These are phyloP conservation scores for Wickerhamiella kazuoi DNA, from an alignment of 805 yeast genomes.

Conservation along the genomic window DNA sequence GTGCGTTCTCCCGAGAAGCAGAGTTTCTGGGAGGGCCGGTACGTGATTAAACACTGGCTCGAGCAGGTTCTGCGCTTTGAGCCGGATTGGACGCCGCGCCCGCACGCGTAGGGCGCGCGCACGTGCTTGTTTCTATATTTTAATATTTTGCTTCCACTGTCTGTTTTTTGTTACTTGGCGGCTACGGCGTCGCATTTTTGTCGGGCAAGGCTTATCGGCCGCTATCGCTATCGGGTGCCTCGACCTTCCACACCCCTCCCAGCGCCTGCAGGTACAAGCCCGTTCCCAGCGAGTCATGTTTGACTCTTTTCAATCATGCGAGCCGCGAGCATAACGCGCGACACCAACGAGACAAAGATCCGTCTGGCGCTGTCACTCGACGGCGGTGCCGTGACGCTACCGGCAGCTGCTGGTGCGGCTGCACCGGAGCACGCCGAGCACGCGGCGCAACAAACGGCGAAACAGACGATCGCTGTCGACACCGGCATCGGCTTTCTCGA, in stretches of 20 bases:
- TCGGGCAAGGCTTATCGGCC: no score
- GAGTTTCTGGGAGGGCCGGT: constrained; percentile 50
- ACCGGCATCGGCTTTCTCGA: constrained; percentile 93
- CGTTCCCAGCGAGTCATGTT: no score
- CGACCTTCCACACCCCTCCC: no score
- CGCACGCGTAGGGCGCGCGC: neutral
- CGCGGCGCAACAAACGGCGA: constrained; percentile 50
- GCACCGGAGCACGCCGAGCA: no score
- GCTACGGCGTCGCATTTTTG: no score
- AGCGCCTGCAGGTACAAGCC: no score
- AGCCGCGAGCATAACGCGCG: constrained; percentile 37
- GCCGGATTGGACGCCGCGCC: neutral
- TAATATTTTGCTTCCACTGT: no score
- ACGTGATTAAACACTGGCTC: constrained; percentile 49
- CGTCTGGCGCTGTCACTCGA: constrained; percentile 69
- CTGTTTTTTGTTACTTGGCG: no score
- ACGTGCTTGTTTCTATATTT: no score
- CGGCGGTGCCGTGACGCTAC: constrained; percentile 62
- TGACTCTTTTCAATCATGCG: constrained; percentile 12
- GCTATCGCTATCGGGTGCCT: no score
- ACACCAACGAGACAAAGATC: constrained; percentile 86
- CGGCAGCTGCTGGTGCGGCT: constrained; percentile 30
- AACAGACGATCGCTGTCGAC: constrained; percentile 62
- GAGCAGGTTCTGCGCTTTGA: constrained; percentile 23
- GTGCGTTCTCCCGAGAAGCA: constrained; percentile 39